phyloP scores from a whole-genome alignment of 371 early-diverging fungal species.

The Mortierella sp. region DNA sequence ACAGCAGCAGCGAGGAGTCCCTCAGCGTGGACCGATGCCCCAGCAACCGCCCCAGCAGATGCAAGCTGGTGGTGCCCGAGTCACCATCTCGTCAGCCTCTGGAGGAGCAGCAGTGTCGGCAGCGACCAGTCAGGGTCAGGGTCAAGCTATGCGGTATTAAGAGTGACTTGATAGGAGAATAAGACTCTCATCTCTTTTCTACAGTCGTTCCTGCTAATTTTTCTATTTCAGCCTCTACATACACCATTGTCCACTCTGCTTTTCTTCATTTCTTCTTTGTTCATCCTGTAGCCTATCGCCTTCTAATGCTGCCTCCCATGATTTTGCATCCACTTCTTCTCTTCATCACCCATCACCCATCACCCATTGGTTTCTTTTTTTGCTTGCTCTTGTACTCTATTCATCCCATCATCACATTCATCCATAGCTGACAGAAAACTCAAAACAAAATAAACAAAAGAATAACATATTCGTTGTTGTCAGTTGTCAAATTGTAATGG shows the following conservation, averaged over 20 bases:
- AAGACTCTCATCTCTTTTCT: background rate
- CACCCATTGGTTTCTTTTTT: background rate
- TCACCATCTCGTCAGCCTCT: constrained; percentile 19
- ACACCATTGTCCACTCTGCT: too few species aligned
- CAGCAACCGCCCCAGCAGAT: constrained; percentile 22
- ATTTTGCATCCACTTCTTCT: background rate
- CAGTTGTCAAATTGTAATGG: too few species aligned
- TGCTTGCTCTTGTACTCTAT: constrained; percentile 5
- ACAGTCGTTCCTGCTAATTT: background rate
- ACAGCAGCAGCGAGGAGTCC: constrained; percentile 20
- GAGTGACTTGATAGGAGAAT: background rate
- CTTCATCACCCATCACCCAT: background rate
- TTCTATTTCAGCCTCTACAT: background rate
- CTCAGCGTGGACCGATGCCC: constrained; percentile 26
- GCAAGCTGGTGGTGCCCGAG: constrained; percentile 31
- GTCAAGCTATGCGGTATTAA: constrained; percentile 21
- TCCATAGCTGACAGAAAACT: background rate
- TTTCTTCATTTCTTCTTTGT: background rate
- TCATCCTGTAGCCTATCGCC: background rate
- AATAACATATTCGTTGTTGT: background rate
- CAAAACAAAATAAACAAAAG: constrained; percentile 1
- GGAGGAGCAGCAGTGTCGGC: constrained; percentile 18
- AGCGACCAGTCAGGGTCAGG: constrained; percentile 14
- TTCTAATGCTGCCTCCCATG: background rate
- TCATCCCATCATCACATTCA: background rate